Conservation (phyloP, 768 basidiomycete genomes). For the Pulveroboletus sp. region DNA sequence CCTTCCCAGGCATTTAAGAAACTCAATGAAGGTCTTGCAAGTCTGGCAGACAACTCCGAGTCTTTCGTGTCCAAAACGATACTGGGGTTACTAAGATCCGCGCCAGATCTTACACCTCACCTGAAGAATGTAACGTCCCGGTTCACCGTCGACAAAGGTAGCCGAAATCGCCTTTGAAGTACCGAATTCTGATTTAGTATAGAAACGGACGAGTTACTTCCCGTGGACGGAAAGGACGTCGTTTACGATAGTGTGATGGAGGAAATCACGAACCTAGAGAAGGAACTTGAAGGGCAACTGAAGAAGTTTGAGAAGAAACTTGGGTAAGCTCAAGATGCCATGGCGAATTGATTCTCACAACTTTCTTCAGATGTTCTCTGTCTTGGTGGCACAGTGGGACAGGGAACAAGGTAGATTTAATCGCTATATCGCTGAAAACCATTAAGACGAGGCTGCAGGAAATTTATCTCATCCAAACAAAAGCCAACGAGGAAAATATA, state of each 20-base stretch:
- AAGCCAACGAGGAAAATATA: constrained; percentile 53
- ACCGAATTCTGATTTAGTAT: constrained; percentile 21
- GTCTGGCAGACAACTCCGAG: constrained; percentile 61
- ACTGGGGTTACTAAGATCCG: constrained; percentile 65
- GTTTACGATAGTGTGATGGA: constrained; percentile 73
- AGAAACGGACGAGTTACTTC: constrained; percentile 70
- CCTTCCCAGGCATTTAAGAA: constrained; percentile 67
- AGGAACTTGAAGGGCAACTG: constrained; percentile 62
- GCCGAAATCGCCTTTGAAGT: constrained; percentile 3
- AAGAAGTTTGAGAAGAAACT: constrained; percentile 61
- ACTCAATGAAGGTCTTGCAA: constrained; percentile 61
- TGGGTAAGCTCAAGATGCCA: constrained; percentile 41
- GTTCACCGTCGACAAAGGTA: constrained; percentile 62
- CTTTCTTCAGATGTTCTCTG: constrained; percentile 42
- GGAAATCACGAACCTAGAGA: constrained; percentile 69
- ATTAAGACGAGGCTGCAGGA: constrained; percentile 47
- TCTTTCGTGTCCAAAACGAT: constrained; percentile 76
- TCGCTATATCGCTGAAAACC: background rate
- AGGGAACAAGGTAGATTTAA: constrained; percentile 65
- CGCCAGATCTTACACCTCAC: constrained; percentile 72
- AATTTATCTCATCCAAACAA: constrained; percentile 83
- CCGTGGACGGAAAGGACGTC: constrained; percentile 80
- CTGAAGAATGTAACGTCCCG: constrained; percentile 69
- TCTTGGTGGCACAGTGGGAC: constrained; percentile 72
- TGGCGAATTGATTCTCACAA: constrained; percentile 8